Conservation (phyloP, 441 rosid species). For the Theobroma grandiflorum region DNA sequence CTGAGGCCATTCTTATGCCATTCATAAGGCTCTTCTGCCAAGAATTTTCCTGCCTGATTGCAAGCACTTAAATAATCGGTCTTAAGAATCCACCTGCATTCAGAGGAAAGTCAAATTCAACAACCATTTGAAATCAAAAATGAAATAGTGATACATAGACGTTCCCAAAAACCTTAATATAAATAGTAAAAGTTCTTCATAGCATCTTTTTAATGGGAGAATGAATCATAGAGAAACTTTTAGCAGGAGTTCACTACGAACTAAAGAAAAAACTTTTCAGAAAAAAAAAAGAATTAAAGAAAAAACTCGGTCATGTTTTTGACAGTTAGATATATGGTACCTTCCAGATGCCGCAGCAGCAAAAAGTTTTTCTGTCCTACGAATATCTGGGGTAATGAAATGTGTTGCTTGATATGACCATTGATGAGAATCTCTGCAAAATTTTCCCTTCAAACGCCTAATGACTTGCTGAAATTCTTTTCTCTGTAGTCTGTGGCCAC, state of each 20-base stretch:
- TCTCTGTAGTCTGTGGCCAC: slow-evolving; percentile 79
- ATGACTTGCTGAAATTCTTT: slow-evolving; percentile 77
- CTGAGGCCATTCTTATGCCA: slow-evolving; percentile 80
- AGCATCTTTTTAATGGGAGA: neutral
- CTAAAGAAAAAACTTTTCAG: neutral
- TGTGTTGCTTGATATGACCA: slow-evolving; percentile 99
- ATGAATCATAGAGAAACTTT: neutral
- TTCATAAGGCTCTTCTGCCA: slow-evolving; percentile 82
- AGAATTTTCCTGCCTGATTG: slow-evolving; percentile 72
- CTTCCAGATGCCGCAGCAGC: slow-evolving; percentile 98
- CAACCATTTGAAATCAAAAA: neutral
- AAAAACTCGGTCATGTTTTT: neutral
- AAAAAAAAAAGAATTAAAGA: neutral
- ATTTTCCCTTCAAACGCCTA: slow-evolving; percentile 72
- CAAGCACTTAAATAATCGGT: slow-evolving; percentile 79
- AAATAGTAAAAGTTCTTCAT: neutral
- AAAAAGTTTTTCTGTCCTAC: slow-evolving; percentile 88
- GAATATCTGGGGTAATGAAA: slow-evolving; percentile 69
- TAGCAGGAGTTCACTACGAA: neutral
- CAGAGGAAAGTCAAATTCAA: slow-evolving; percentile 15
- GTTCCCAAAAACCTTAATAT: neutral
- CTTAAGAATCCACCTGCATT: slow-evolving; percentile 85
- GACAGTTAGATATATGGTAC: slow-evolving; percentile 40
- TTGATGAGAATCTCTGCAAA: slow-evolving; percentile 89
- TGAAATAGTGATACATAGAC: neutral